Percentiles rank a stretch among this genome's conserved stretches.
Conservation (phyloP, 352 stramenopile species). For the Phytophthora nicotianae region DNA sequence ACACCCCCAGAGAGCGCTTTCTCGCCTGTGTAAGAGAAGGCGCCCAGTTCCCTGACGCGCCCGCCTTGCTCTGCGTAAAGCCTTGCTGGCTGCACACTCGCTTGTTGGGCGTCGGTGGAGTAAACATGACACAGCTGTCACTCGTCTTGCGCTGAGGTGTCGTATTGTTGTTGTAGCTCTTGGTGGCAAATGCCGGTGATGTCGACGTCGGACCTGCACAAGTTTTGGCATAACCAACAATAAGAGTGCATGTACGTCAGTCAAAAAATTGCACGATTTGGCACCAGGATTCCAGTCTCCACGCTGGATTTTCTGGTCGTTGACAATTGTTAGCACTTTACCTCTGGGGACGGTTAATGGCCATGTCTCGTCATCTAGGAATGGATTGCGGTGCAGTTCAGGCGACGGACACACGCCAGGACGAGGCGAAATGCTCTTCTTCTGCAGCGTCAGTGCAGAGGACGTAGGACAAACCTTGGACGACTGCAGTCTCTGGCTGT, state of each 20-base stretch:
- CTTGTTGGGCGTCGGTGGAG: conserved; percentile 44
- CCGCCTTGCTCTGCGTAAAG: conserved; percentile 36
- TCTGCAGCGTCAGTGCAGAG: conserved; percentile 25
- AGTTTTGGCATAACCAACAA: conserved; percentile 23
- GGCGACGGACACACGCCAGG: conserved; percentile 24
- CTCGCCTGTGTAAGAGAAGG: conserved; percentile 32
- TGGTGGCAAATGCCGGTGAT: conserved; percentile 27
- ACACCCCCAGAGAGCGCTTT: conserved; percentile 34
- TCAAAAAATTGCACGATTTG: background rate
- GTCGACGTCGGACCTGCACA: conserved; percentile 33
- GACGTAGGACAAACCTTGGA: conserved; percentile 37
- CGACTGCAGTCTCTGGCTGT: conserved; percentile 13
- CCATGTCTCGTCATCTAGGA: conserved; percentile 29
- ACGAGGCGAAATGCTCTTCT: conserved; percentile 46
- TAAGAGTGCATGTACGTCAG: conserved; percentile 22
- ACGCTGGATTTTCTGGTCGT: conserved; percentile 31
- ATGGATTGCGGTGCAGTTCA: conserved; percentile 31
- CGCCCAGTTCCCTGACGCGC: conserved; percentile 22
- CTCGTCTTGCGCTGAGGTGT: conserved; percentile 13
- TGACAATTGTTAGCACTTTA: conserved; percentile 14
- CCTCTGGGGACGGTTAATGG: conserved; percentile 28
- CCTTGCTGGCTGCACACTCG: conserved; percentile 43
- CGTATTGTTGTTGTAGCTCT: conserved; percentile 32
- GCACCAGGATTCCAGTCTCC: conserved; percentile 11
- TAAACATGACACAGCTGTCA: conserved; percentile 34